phyloP scores from a whole-genome alignment of 371 early-diverging fungal genomes.

The Coemansia sp. region DNA sequence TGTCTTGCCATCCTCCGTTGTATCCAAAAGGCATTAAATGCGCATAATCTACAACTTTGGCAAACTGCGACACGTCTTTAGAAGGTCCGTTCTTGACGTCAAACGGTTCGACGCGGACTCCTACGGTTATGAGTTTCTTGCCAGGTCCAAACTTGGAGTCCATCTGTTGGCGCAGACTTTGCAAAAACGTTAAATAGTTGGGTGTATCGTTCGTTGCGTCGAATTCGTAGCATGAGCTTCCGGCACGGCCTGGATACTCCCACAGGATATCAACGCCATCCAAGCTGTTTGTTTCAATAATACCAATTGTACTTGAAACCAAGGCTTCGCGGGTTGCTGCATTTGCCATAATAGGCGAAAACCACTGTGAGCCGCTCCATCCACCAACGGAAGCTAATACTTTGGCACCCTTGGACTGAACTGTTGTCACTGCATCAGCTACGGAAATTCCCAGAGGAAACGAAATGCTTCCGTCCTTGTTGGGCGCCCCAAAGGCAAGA shows the following conservation, averaged over 20 bases:
- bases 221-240: constrained; percentile 63
- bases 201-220: constrained; percentile 58
- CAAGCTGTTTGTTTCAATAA: constrained; percentile 52
- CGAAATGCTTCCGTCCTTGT: constrained; percentile 6
- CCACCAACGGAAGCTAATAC: constrained; percentile 73
- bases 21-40: constrained; percentile 66
- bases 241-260: constrained; percentile 54
- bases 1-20: constrained; percentile 57
- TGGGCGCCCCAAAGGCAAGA: constrained; percentile 31
- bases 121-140: constrained; percentile 66
- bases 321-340: constrained; percentile 54
- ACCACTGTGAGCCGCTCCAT: constrained; percentile 71
- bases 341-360: constrained; percentile 61
- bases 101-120: constrained; percentile 68
- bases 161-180: constrained; percentile 61
- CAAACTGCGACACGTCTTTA: constrained; percentile 60
- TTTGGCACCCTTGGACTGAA: constrained; percentile 54
- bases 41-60: constrained; percentile 64
- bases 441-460: constrained; percentile 23
- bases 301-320: constrained; percentile 60
- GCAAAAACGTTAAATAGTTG: constrained; percentile 62
- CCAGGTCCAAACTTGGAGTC: constrained; percentile 56
- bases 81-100: constrained; percentile 55
- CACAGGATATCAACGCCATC: constrained; percentile 51
- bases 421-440: constrained; percentile 48